Conservation (phyloP, 2,329 filamentous ascomycete genomes). For the Diaporthe aspalathi region DNA sequence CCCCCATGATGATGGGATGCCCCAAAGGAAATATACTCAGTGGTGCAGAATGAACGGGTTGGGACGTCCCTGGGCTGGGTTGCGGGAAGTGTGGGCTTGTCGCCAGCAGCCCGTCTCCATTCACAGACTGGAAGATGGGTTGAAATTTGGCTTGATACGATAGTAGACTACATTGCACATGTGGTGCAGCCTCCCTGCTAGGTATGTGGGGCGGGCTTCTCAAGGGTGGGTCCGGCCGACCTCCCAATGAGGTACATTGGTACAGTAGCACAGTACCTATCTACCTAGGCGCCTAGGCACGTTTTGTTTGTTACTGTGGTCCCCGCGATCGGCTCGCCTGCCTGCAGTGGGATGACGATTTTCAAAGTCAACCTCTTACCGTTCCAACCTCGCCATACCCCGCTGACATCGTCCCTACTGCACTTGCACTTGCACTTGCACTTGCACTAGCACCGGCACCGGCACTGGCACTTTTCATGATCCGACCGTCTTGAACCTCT, state of each 20-base stretch:
- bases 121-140: constrained; percentile 26
- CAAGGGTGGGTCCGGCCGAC: too few relatives aligned
- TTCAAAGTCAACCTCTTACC: constrained; percentile 36
- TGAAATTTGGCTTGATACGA: constrained; percentile 31
- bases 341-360: constrained; percentile 43
- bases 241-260: too few relatives aligned
- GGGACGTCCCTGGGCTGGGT: background rate
- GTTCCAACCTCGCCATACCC: constrained; percentile 31
- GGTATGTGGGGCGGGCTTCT: too few relatives aligned
- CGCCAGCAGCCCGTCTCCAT: background rate
- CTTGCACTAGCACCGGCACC: too few relatives aligned
- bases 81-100: background rate
- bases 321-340: constrained; percentile 45
- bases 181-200: too few relatives aligned
- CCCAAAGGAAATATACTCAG: background rate
- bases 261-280: too few relatives aligned
- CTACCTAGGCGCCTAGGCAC: too few relatives aligned
- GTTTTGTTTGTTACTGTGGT: too few relatives aligned
- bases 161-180: constrained; percentile 8
- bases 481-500: background rate
- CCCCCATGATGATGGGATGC: constrained; percentile 31
- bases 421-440: too few relatives aligned
- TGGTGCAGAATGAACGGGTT: background rate
- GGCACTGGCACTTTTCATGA: background rate
- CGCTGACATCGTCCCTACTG: background rate